These are phyloP conservation scores for Staphylotrichum tortipilum DNA, from an alignment of 495 filamentous ascomycete genomes.

Conservation along the genomic window DNA sequence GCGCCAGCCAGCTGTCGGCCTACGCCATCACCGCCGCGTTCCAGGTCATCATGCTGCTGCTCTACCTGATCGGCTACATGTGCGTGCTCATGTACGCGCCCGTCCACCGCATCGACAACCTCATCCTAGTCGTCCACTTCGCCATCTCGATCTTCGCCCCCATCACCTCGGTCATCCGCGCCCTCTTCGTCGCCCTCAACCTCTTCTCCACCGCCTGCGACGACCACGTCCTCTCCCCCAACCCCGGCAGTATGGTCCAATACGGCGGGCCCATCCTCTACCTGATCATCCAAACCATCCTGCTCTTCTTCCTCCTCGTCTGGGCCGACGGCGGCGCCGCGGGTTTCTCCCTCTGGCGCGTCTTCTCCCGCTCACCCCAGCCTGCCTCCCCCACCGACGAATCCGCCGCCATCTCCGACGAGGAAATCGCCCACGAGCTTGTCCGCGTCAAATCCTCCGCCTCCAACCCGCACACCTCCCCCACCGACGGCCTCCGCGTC, in stretches of 20 bases:
- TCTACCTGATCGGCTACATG: constrained; percentile 70
- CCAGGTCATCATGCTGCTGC: constrained; percentile 63
- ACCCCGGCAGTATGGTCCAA: constrained; percentile 60
- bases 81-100: constrained; percentile 59
- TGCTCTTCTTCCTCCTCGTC: constrained; percentile 59
- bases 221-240: constrained; percentile 49
- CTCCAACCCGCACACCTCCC: constrained; percentile 28
- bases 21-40: constrained; percentile 57
- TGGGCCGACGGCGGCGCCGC: constrained; percentile 62
- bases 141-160: constrained; percentile 60
- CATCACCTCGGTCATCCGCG: constrained; percentile 55
- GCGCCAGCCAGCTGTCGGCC: constrained; percentile 31
- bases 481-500: constrained; percentile 62
- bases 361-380: constrained; percentile 19
- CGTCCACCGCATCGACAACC: constrained; percentile 47
- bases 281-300: constrained; percentile 56
- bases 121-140: constrained; percentile 57
- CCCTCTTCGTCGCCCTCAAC: constrained; percentile 68
- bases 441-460: constrained; percentile 31
- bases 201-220: constrained; percentile 66
- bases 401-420: constrained; percentile 28
- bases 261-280: constrained; percentile 77
- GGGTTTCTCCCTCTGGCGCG: constrained; percentile 36
- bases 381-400: neutral
- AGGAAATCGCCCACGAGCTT: constrained; percentile 39